These are phyloP conservation scores for Candida ulmi DNA, from an alignment of 805 yeast genomes.

Conservation along the genomic window DNA sequence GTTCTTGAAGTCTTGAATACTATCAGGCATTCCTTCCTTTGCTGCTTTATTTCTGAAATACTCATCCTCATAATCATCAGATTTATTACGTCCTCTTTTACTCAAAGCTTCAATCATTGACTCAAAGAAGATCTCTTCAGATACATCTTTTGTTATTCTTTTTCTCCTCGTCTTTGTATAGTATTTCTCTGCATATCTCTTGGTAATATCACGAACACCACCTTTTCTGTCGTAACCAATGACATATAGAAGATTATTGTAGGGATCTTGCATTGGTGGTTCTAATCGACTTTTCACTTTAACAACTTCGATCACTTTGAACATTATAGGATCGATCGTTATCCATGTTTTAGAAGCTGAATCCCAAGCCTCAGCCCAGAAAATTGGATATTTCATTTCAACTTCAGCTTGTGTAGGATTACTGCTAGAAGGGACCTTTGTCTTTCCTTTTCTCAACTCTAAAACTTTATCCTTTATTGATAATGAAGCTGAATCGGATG, in stretches of 20 bases:
- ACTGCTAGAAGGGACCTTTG: slow-evolving; percentile 4
- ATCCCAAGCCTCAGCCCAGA: slow-evolving; percentile 96
- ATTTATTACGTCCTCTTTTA: slow-evolving; percentile 10
- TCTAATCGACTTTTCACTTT: slow-evolving; percentile 55
- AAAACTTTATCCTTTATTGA: slow-evolving; percentile 13
- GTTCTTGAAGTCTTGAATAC: slow-evolving; percentile 71
- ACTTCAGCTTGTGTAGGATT: slow-evolving; percentile 15
- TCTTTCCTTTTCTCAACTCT: slow-evolving; percentile 17
- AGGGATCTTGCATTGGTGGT: slow-evolving; percentile 58
- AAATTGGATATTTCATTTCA: slow-evolving; percentile 54
- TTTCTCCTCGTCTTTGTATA: slow-evolving; percentile 74
- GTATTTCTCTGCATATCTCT: slow-evolving; percentile 67
- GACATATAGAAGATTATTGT: slow-evolving; percentile 65
- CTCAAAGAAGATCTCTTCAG: slow-evolving; percentile 53
- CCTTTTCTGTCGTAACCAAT: slow-evolving; percentile 67
- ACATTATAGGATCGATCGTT: slow-evolving; percentile 76
- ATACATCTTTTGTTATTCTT: slow-evolving; percentile 56
- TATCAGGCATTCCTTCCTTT: slow-evolving; percentile 84
- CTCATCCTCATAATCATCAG: slow-evolving; percentile 45
- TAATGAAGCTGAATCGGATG: not conserved
- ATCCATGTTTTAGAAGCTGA: slow-evolving; percentile 66
- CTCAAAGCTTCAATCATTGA: slow-evolving; percentile 28
- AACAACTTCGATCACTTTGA: slow-evolving; percentile 56
- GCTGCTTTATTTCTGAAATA: slow-evolving; percentile 58
- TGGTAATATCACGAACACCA: slow-evolving; percentile 73